Evolutionary conservation across 495 filamentous ascomycete genomes (phyloP).

Genomic region (Hyphodiscus hymeniophilus): DNA sequence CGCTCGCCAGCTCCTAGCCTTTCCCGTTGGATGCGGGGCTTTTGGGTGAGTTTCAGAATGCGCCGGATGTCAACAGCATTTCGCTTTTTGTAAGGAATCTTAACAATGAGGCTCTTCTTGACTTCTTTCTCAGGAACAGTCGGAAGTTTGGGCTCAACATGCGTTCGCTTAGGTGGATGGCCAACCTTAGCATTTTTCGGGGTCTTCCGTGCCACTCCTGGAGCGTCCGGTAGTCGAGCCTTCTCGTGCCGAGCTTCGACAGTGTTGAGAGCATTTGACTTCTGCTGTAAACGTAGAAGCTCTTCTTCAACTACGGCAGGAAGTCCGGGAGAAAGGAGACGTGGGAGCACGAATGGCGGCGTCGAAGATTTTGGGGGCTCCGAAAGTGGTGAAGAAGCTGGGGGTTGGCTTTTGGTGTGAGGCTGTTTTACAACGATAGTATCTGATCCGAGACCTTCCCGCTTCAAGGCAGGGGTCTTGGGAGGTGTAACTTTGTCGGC

Average conservation of each 20-base stretch:
- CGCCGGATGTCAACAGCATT: constrained; percentile 8
- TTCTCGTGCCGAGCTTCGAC: constrained; percentile 18
- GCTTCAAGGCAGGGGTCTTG: constrained; percentile 1
- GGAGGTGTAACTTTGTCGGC: constrained; percentile 1
- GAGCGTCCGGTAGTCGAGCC: constrained; percentile 16
- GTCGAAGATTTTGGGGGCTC: constrained; percentile 5
- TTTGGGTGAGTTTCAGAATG: constrained; percentile 4
- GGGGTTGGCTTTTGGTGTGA: not conserved
- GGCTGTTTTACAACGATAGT: constrained; percentile 17
- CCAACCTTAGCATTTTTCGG: constrained; percentile 1
- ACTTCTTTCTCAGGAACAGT: not conserved
- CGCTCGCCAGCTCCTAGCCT: constrained; percentile 9
- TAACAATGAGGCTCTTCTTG: constrained; percentile 10
- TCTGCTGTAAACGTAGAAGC: constrained; percentile 15
- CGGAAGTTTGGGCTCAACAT: constrained; percentile 7
- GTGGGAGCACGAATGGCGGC: constrained; percentile 14
- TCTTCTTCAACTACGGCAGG: constrained; percentile 19
- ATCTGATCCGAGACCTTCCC: constrained; percentile 1
- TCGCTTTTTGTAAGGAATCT: constrained; percentile 20
- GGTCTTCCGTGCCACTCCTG: constrained; percentile 22
- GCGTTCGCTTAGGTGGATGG: constrained; percentile 18
- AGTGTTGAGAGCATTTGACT: constrained; percentile 12
- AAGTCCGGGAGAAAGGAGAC: constrained; percentile 19
- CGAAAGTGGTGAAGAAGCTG: constrained; percentile 2
- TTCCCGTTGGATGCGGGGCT: not conserved